Evolutionary conservation across 345 rosid species (phyloP).

Genomic region (Lepidium aucheri): DNA sequence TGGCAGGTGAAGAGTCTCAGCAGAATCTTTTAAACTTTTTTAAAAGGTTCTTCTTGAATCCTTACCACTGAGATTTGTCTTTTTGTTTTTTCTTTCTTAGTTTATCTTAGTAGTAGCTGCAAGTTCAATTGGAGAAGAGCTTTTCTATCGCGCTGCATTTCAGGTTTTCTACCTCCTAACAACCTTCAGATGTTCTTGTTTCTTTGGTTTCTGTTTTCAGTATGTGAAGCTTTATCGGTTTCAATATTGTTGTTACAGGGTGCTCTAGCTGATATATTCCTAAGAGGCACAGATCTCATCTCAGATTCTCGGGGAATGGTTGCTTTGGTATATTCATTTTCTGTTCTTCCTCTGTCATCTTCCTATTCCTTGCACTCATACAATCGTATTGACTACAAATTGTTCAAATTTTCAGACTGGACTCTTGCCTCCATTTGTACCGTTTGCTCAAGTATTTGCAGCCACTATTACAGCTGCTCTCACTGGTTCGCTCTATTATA

Average conservation of each 20-base stretch:
- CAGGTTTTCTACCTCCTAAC: conserved; percentile 36
- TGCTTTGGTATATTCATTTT: conserved; percentile 44
- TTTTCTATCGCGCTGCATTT: conserved; percentile 88
- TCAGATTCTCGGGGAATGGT: conserved; percentile 75
- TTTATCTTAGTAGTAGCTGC: conserved; percentile 78
- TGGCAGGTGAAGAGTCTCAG: conserved; percentile 55
- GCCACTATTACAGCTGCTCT: conserved; percentile 83
- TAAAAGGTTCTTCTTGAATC: background rate
- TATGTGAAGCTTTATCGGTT: background rate
- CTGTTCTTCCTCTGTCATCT: background rate
- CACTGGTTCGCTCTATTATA: conserved; percentile 85
- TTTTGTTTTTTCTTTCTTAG: conserved; percentile 28
- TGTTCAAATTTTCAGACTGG: conserved; percentile 48
- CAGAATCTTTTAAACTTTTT: background rate
- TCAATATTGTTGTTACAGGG: conserved; percentile 39
- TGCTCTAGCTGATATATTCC: conserved; percentile 72
- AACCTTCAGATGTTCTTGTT: background rate
- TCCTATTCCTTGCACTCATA: background rate
- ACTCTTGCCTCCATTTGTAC: conserved; percentile 87
- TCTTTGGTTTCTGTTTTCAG: background rate
- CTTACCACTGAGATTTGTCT: background rate
- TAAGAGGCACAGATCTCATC: conserved; percentile 61
- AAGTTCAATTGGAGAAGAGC: conserved; percentile 95
- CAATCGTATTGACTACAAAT: background rate
- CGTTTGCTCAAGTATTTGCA: conserved; percentile 94